Evolutionary conservation across 164 flowering plant genomes (phyloP).

Genomic region (Umbellularia californica): DNA sequence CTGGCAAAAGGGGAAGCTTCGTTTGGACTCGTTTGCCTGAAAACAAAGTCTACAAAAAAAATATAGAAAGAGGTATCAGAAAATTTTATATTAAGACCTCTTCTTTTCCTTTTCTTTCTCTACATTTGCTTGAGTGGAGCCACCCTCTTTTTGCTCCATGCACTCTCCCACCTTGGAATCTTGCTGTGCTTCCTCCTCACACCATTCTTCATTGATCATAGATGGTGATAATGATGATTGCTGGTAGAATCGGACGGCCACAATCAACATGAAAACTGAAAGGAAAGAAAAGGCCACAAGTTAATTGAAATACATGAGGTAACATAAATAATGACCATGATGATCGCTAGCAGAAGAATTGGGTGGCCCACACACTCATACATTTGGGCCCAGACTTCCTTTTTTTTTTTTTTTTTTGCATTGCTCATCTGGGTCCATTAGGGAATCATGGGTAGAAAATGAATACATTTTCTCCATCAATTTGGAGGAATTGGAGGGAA

Average conservation of each 20-base stretch:
- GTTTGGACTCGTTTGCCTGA: no score
- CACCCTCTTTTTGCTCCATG: neutral
- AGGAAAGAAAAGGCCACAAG: constrained; percentile 2
- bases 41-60: neutral
- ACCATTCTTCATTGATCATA: constrained; percentile 11
- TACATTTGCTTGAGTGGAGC: constrained; percentile 3
- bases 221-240: constrained; percentile 13
- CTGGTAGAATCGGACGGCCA: constrained; percentile 53
- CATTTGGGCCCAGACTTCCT: no score
- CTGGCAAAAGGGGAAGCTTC: no score
- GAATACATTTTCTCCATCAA: no score
- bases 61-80: neutral
- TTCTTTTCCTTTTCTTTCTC: constrained; percentile 27
- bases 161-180: neutral
- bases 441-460: no score
- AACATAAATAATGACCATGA: no score
- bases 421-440: no score
- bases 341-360: no score
- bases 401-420: no score
- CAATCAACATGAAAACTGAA: constrained; percentile 54
- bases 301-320: neutral
- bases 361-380: no score
- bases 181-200: constrained; percentile 15
- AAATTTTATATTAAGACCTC: constrained; percentile 11
- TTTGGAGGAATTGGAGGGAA: no score